Base-by-base conservation (phyloP, 176 grass and related monocot genomes). In the Chloris gayana region DNA sequence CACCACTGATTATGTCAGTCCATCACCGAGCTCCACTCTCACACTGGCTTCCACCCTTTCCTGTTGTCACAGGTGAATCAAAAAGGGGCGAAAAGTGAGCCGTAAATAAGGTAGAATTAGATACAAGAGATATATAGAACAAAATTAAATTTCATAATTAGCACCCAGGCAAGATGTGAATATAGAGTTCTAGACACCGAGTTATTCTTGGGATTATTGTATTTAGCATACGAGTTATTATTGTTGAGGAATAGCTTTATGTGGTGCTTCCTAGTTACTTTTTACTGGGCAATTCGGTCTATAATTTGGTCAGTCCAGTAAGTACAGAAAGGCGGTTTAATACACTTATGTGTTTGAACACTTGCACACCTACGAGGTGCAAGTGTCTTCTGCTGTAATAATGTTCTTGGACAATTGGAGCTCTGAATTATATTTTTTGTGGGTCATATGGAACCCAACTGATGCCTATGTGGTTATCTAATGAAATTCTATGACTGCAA, bases 1-100 rank as follows among this genome's bases (percentile, higher is more conserved):
- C 29, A 18, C 72, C 79, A 42, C 17, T 91, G 81, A 88, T 71
- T 42, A 21, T n/a, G 56, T 65, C 63, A 90, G 80, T 71, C 64
- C 85, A 61, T 85, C 57, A 79, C 86, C 61, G 78, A 91, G 41
- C 50, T 34, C 75, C 79, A 70, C 61, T 80, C 83, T 58, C 86
- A 87, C 72, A 54, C 21, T 57, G 54, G 54, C 54, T 57, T 54
- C 54, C 21, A 24, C 54, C 7, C 54, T 57, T 9, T 57, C 22
- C 9, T 61, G 51, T 49, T 74, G n/a, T 67, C 67, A 82, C 13
- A 69, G 13, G 38, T 63, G 72, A 79, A 33, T 15, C 17, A 31
- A 61, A 86, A 79, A 26, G 49, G 30, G 46, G 56, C n/a, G 9
- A 10, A 4, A 59, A 59, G 22, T 46, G n/a, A 51, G 25, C 34